These are phyloP conservation scores for Byssoonygena ceratinophila DNA, from an alignment of 2,329 filamentous ascomycete species.

Conservation along the genomic window DNA sequence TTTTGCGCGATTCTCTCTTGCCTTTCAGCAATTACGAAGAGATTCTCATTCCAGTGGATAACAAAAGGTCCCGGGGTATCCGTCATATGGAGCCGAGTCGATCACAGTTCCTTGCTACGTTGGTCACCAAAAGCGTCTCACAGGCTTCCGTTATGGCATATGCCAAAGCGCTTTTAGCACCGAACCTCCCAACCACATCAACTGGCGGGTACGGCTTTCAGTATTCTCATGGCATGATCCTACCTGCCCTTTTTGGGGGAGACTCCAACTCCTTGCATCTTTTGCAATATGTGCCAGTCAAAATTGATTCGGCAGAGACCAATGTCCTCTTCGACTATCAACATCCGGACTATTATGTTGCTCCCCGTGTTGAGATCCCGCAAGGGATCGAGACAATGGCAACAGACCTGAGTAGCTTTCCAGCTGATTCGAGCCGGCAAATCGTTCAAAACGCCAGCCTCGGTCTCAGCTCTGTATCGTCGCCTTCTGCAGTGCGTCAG, in stretches of 20 bases:
- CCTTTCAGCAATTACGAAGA: not conserved
- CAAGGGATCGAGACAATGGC: not conserved
- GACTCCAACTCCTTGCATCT: not conserved
- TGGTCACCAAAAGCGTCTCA: not conserved
- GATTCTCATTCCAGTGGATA: not conserved
- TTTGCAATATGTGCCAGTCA: not conserved
- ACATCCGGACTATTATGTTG: not conserved
- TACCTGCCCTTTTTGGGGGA: not conserved
- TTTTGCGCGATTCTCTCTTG: not conserved
- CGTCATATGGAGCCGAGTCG: not conserved
- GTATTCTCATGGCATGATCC: not conserved
- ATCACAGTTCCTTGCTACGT: not conserved
- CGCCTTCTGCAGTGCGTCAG: not conserved
- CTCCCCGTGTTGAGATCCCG: not conserved
- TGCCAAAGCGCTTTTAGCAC: not conserved
- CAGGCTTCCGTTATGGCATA: not conserved
- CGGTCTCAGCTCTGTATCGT: not conserved
- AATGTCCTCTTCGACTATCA: not conserved
- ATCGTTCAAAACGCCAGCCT: not conserved
- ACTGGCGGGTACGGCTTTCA: not conserved
- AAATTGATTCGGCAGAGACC: not conserved
- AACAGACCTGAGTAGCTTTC: not conserved
- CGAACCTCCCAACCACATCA: not conserved
- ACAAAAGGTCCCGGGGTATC: not conserved
- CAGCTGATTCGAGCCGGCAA: not conserved